Base-by-base conservation (phyloP, 768 basidiomycete species). In the Suillus weaverae region DNA sequence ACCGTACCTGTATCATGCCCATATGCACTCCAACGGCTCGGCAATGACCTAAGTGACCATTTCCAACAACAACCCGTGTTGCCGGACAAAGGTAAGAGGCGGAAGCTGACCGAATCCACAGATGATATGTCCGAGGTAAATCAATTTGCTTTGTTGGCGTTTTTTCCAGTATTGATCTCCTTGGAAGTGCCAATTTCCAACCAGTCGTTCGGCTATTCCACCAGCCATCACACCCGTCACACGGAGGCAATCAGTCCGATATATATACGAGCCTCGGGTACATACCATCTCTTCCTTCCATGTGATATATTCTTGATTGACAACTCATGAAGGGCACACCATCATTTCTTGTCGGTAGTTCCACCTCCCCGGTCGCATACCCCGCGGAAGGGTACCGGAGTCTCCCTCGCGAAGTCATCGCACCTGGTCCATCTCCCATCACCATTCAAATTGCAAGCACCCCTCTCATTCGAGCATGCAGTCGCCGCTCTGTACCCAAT, bases 321-420 rank as follows among this genome's bases (percentile, higher is more conserved):
- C 56, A 26, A 11, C 22, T n/a, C 18, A 41, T 57, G 69, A 46
- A 70, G 44, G 35, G 70, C 39, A 71, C 72, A 7, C 74, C 75
- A n/a, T 74, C 74, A 61, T 76, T 76, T 61, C 74, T 74, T 7
- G 74, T 61, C 30, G 77, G 75, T 7, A 69, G 72, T 50, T 76
- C 77, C 14, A 69, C 65, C 57, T 78, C 77, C 53, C 72, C 70
- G 7, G 32, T 78, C 46, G 75, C 66, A 33, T 75, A 74, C 35
- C 74, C 76, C 5, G 71, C 71, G 32, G 64, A 64, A 54, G 77
- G 75, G 41, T 76, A 76, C 61, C 70, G 66, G 16, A 76, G 75
- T 53, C 71, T 64, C 51, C 69, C 72, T 66, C 63, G 64, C n/a
- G 67, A 60, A 11, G 59, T 43, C 60, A 48, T 39, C 53, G 26